A percentile compares a stretch with the other conserved stretches of the same genome.
These are phyloP conservation scores for Colletotrichum sp. DNA, from an alignment of 2,329 filamentous ascomycete species.

Conservation along the genomic window DNA sequence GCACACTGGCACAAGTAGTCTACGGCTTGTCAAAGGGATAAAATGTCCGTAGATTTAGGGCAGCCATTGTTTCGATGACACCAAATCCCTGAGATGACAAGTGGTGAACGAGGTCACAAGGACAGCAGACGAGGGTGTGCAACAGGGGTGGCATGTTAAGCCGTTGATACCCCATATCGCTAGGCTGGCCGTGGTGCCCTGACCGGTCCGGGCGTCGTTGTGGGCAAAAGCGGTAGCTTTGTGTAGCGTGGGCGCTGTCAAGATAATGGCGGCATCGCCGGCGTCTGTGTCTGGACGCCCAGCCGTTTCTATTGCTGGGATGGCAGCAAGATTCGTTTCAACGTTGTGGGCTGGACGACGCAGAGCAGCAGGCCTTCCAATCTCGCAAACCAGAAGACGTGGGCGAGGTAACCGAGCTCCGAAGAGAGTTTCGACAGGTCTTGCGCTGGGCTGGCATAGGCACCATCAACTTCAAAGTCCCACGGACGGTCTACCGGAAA, in stretches of 20 bases:
- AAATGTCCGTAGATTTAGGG: constrained; percentile 2
- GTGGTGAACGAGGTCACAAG: constrained; percentile 16
- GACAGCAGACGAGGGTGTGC: constrained; percentile 5
- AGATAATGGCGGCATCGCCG: constrained; percentile 8
- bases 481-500: constrained; percentile 7
- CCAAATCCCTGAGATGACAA: constrained; percentile 12
- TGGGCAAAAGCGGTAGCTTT: not conserved
- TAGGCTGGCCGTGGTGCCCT: constrained; percentile 6
- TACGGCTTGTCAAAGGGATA: not conserved
- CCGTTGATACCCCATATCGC: constrained; percentile 16
- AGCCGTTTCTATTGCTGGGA: not conserved
- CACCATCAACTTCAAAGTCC: not conserved
- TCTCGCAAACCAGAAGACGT: not conserved
- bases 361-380: not conserved
- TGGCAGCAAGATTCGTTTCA: constrained; percentile 17
- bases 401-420: not conserved
- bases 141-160: constrained; percentile 13
- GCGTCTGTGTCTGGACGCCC: not conserved
- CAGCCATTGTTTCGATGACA: not conserved
- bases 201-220: constrained; percentile 16
- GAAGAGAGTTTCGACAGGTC: constrained; percentile 2
- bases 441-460: not conserved
- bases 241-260: constrained; percentile 15
- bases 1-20: not conserved
- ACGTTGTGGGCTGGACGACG: constrained; percentile 1